Evolutionary conservation across 176 grass and related monocot genomes (phyloP).

Genomic region (Oryza longistaminata): DNA sequence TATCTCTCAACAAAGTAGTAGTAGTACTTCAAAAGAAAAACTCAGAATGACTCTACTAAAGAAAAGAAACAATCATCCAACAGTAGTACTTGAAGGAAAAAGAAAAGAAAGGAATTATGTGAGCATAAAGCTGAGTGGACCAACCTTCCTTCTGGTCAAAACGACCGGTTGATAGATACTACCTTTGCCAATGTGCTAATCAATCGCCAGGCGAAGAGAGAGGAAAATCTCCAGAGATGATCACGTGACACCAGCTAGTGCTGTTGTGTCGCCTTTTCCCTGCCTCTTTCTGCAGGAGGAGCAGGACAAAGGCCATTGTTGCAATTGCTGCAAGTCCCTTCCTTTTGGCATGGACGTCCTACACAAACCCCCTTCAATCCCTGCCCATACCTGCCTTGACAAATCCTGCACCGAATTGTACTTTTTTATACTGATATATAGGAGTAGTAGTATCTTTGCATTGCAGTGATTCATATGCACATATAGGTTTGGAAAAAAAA

Average conservation of each 20-base stretch:
- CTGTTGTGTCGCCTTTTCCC: constrained; percentile 42
- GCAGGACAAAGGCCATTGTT: neutral
- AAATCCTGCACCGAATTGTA: neutral
- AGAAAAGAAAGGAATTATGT: neutral
- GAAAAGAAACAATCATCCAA: neutral
- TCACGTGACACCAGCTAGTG: constrained; percentile 50
- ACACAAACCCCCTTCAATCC: neutral
- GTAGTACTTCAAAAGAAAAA: too few relatives aligned
- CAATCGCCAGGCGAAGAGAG: neutral
- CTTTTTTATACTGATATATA: neutral
- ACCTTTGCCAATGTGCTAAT: neutral
- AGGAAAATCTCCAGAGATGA: constrained; percentile 4
- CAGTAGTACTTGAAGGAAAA: neutral
- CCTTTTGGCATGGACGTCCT: constrained; percentile 20
- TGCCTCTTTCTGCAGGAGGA: neutral
- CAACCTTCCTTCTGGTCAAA: neutral
- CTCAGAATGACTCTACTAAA: neutral
- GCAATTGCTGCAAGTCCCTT: neutral
- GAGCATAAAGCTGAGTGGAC: neutral
- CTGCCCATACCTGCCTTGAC: constrained; percentile 11
- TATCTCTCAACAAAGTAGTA: too few relatives aligned
- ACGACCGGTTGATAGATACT: neutral
- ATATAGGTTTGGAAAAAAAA: neutral
- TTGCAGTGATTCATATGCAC: neutral
- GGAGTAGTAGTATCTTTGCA: neutral